Percentiles rank a stretch among this genome's conserved stretches.
Conservation (phyloP, 495 filamentous ascomycete genomes). For the Tuber aestivum region DNA sequence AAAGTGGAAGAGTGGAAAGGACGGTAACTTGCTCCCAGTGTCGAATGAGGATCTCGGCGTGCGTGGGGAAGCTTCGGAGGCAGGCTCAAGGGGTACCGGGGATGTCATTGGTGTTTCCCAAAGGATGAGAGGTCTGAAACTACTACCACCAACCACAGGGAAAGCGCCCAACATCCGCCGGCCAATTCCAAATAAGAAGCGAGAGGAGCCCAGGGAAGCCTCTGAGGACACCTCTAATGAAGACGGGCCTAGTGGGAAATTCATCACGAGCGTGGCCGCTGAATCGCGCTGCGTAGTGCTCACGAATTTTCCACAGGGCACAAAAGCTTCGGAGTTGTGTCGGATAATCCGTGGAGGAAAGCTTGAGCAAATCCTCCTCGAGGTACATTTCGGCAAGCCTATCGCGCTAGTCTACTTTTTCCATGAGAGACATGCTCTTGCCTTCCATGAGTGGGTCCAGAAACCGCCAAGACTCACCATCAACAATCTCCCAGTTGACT, state of each 20-base stretch:
- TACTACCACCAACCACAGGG: not conserved
- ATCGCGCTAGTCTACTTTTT: not conserved
- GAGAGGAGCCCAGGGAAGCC: not conserved
- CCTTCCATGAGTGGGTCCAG: not conserved
- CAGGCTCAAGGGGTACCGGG: not conserved
- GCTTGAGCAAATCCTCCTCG: not conserved
- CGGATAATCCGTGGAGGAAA: not conserved
- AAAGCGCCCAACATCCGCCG: not conserved
- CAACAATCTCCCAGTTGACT: not conserved
- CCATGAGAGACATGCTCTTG: not conserved
- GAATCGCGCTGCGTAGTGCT: not conserved
- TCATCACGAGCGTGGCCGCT: not conserved
- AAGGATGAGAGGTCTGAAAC: not conserved
- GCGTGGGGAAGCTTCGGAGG: not conserved
- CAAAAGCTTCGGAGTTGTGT: not conserved
- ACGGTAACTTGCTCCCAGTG: not conserved
- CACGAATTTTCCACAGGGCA: not conserved
- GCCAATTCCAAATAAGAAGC: not conserved
- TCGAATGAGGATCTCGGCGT: not conserved
- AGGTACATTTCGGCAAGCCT: not conserved
- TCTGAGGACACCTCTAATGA: not conserved
- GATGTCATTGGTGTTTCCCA: not conserved
- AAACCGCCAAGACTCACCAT: not conserved
- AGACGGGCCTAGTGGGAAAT: not conserved
- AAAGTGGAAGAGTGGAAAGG: not conserved